Evolutionary conservation across 306 rosid genomes (phyloP).

Genomic region (Nissolia schottii): DNA sequence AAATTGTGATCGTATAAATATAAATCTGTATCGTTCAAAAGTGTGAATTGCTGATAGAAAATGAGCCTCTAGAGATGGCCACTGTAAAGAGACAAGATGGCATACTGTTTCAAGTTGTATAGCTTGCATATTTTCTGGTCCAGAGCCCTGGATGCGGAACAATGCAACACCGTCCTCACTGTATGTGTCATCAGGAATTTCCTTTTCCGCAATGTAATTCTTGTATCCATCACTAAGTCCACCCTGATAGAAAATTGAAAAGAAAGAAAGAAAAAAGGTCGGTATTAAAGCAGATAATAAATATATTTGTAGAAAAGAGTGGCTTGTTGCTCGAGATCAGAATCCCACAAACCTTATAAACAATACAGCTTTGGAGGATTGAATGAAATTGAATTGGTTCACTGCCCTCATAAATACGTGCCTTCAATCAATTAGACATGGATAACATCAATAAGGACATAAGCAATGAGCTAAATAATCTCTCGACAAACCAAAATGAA

Average conservation of each 20-base stretch:
- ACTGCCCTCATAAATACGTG: slow-evolving; percentile 80
- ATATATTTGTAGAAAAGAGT: background rate
- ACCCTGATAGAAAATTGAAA: slow-evolving; percentile 55
- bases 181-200: slow-evolving; percentile 78
- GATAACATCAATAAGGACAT: slow-evolving; percentile 36
- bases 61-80: background rate
- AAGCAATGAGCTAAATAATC: slow-evolving; percentile 4
- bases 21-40: slow-evolving; percentile 2
- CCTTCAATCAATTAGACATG: slow-evolving; percentile 45
- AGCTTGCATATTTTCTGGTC: slow-evolving; percentile 98
- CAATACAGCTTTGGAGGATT: slow-evolving; percentile 80
- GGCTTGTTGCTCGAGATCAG: background rate
- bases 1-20: background rate
- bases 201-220: slow-evolving; percentile 56
- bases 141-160: slow-evolving; percentile 93
- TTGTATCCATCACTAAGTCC: slow-evolving; percentile 91
- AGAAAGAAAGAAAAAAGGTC: slow-evolving; percentile 6
- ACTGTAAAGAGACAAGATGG: slow-evolving; percentile 11
- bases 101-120: slow-evolving; percentile 87
- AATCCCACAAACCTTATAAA: slow-evolving; percentile 66
- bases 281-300: slow-evolving; percentile 16
- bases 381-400: slow-evolving; percentile 82
- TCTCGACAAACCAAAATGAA: slow-evolving; percentile 17
- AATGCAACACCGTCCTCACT: slow-evolving; percentile 74
- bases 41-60: slow-evolving; percentile 11